These are phyloP conservation scores for Salix suchowensis DNA, from an alignment of 345 rosid species.

Conservation along the genomic window DNA sequence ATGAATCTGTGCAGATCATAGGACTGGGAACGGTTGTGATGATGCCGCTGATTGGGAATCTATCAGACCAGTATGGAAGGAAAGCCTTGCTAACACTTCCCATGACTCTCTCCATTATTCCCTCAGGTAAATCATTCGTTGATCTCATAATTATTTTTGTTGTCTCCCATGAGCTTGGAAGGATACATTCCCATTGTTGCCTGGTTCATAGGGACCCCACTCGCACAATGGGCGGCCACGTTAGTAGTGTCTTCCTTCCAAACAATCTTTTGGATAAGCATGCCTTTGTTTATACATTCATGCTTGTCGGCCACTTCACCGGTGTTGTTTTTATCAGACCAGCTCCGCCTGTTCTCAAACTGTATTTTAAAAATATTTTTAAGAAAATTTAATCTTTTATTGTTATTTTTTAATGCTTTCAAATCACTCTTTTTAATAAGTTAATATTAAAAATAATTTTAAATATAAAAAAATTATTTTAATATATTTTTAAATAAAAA, in stretches of 20 bases:
- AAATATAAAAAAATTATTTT: no score
- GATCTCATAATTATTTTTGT: neutral
- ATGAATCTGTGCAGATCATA: constrained; percentile 35
- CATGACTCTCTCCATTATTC: constrained; percentile 43
- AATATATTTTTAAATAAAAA: no score
- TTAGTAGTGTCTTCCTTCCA: neutral
- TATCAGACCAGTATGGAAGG: constrained; percentile 61
- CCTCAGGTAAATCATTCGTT: constrained; percentile 29
- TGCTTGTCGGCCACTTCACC: no score
- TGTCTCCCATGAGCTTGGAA: neutral
- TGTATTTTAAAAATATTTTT: no score
- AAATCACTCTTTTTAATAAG: no score
- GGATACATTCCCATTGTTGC: neutral
- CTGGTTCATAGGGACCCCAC: neutral
- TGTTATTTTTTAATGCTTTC: no score
- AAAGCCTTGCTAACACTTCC: constrained; percentile 65
- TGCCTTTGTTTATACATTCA: no score
- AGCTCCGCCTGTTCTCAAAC: no score
- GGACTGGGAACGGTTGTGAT: constrained; percentile 53
- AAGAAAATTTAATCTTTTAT: no score
- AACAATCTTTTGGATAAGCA: neutral
- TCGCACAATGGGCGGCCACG: neutral
- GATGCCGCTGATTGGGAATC: constrained; percentile 56
- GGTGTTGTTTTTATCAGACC: no score
- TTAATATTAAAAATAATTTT: no score